These are phyloP conservation scores for Penicillium sp. DNA, from an alignment of 2,329 filamentous ascomycete species.

Conservation along the genomic window DNA sequence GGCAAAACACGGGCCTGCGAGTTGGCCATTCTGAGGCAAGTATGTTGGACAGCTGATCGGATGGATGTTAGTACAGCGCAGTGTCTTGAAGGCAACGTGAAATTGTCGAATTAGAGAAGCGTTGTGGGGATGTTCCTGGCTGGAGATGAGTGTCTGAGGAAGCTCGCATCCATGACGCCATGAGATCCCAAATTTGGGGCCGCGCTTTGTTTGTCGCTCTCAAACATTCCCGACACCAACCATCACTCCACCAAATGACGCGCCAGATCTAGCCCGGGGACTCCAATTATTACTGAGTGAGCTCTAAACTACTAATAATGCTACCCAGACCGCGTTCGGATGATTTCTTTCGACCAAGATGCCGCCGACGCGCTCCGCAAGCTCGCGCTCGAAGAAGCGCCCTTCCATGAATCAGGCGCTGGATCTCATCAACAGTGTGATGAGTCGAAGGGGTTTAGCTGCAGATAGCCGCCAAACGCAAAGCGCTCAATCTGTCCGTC, in stretches of 20 bases:
- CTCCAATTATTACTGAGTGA: not conserved
- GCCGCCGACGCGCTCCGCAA: conserved; percentile 17
- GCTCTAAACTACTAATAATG: conserved; percentile 1
- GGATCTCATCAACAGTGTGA: conserved; percentile 29
- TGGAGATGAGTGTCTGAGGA: not conserved
- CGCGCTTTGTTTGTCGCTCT: not conserved
- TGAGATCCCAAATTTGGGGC: not conserved
- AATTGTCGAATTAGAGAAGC: not conserved
- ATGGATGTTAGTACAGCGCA: not conserved
- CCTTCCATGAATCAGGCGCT: conserved; percentile 23
- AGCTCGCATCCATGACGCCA: conserved; percentile 12
- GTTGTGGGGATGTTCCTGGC: conserved; percentile 8
- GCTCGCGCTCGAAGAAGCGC: conserved; percentile 21
- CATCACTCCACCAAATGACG: not conserved
- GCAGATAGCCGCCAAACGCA: conserved; percentile 3
- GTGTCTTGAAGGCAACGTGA: not conserved
- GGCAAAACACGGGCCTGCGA: conserved; percentile 44
- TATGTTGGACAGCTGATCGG: not conserved
- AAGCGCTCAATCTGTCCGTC: conserved; percentile 13
- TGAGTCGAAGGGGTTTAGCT: conserved; percentile 4
- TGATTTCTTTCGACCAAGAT: conserved; percentile 13
- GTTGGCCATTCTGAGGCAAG: conserved; percentile 17
- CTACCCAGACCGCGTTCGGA: not conserved
- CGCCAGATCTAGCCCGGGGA: not conserved
- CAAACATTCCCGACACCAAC: not conserved